Conservation (phyloP, 2,329 filamentous ascomycete genomes). For the Paraphoma sp. region DNA sequence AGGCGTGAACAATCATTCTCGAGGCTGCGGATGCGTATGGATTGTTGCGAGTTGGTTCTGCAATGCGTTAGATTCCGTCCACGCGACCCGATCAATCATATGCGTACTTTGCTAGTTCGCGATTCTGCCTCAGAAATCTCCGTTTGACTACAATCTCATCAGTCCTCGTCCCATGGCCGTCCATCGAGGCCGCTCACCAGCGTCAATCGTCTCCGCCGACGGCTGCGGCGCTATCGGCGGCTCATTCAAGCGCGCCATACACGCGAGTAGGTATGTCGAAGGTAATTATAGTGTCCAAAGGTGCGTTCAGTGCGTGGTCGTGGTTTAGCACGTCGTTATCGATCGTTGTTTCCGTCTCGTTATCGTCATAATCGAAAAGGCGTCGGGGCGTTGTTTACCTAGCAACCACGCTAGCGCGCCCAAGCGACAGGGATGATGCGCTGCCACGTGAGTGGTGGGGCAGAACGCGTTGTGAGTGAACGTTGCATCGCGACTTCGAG, state of each 20-base stretch:
- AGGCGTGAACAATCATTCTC: constrained; percentile 78
- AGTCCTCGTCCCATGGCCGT: constrained; percentile 40
- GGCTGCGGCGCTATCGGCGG: constrained; percentile 54
- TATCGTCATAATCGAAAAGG: constrained; percentile 30
- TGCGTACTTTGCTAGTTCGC: constrained; percentile 71
- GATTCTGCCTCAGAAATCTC: constrained; percentile 81
- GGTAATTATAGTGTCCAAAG: constrained; percentile 35
- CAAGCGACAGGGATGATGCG: constrained; percentile 10
- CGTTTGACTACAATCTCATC: constrained; percentile 75
- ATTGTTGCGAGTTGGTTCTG: constrained; percentile 78
- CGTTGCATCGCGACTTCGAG: not conserved
- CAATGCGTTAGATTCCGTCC: constrained; percentile 11
- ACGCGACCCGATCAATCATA: not conserved
- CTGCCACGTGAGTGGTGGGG: constrained; percentile 36
- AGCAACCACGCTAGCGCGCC: constrained; percentile 32
- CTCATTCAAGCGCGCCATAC: constrained; percentile 85
- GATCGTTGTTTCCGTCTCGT: constrained; percentile 42
- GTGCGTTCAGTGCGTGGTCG: constrained; percentile 7
- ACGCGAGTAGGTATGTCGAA: constrained; percentile 49
- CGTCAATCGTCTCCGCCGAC: constrained; percentile 72
- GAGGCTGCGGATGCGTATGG: constrained; percentile 75
- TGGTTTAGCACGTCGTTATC: constrained; percentile 17
- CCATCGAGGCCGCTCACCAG: constrained; percentile 5
- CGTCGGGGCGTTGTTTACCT: constrained; percentile 40
- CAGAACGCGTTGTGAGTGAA: constrained; percentile 18